phyloP scores from a whole-genome alignment of 768 basidiomycete species.

The Leccinum fibrillosum region DNA sequence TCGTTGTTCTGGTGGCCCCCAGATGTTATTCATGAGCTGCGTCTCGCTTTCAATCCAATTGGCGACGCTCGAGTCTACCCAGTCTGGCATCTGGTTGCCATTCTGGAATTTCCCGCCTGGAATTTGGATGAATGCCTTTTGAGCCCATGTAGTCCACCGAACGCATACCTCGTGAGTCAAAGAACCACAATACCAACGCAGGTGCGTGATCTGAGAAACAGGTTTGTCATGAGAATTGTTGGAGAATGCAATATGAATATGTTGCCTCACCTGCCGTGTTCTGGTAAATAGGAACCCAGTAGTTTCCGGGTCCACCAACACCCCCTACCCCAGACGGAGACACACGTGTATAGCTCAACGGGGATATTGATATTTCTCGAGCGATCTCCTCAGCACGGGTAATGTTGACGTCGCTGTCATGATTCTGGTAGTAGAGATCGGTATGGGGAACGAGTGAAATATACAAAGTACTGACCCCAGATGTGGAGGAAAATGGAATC shows the following conservation, averaged over 20 bases:
- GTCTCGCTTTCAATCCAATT: conserved; percentile 59
- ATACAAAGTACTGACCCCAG: conserved; percentile 49
- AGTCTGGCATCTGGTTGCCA: conserved; percentile 52
- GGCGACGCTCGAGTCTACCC: conserved; percentile 64
- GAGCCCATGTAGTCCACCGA: background rate
- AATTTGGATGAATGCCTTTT: conserved; percentile 4
- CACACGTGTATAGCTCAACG: conserved; percentile 58
- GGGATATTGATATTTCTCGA: conserved; percentile 56
- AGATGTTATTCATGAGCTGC: conserved; percentile 47
- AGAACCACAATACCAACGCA: conserved; percentile 64
- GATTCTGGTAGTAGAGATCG: conserved; percentile 46
- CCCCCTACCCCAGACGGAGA: conserved; percentile 65
- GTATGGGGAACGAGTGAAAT: background rate
- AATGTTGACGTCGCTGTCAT: conserved; percentile 72
- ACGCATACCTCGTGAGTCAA: conserved; percentile 63
- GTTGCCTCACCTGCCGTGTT: conserved; percentile 28
- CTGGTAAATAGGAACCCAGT: conserved; percentile 71
- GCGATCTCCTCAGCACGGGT: conserved; percentile 64
- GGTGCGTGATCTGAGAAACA: conserved; percentile 39
- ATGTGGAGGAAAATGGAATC: conserved; percentile 65
- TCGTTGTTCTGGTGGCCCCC: conserved; percentile 52
- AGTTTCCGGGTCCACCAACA: conserved; percentile 60
- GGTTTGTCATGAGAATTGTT: background rate
- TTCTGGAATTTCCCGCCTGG: conserved; percentile 50
- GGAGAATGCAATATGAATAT: background rate